Conservation (phyloP, 108 stramenopile genomes). For the Cyclotella choctawhatcheeana region DNA sequence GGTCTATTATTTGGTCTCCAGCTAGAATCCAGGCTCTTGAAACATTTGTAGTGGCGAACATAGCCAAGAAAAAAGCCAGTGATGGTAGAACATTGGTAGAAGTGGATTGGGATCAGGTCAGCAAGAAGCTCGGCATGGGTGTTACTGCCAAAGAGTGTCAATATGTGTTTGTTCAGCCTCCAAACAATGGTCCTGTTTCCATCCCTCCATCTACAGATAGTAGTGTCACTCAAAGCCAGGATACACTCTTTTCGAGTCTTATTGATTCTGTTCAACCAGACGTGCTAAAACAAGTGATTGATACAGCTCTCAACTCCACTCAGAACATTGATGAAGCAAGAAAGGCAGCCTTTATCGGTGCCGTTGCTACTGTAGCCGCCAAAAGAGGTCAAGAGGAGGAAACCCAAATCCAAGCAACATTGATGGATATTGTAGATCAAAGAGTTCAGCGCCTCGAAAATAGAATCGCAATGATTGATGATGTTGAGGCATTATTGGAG, state of each 20-base stretch:
- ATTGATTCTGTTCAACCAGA: conserved; percentile 58
- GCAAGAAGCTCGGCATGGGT: conserved; percentile 59
- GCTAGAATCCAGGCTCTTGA: conserved; percentile 33
- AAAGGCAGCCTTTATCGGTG: conserved; percentile 59
- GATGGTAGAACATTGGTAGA: neutral
- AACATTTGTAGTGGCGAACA: conserved; percentile 18
- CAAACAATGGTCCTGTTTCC: conserved; percentile 20
- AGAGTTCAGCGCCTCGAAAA: conserved; percentile 86
- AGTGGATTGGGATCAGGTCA: conserved; percentile 78
- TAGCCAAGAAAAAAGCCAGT: conserved; percentile 3
- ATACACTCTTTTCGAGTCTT: conserved; percentile 47
- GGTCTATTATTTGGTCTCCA: conserved; percentile 35
- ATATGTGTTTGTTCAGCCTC: conserved; percentile 60
- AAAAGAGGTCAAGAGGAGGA: conserved; percentile 60
- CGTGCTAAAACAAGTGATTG: conserved; percentile 50
- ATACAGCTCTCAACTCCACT: conserved; percentile 65
- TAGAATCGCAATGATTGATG: conserved; percentile 77
- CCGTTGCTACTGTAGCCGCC: conserved; percentile 60
- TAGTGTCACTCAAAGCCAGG: conserved; percentile 1
- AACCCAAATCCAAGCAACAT: conserved; percentile 47
- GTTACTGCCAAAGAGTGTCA: conserved; percentile 71
- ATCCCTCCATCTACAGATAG: conserved; percentile 10
- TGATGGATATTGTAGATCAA: conserved; percentile 77
- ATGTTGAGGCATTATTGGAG: conserved; percentile 87
- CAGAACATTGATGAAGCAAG: conserved; percentile 56